Evolutionary conservation across 2,329 filamentous ascomycete species (phyloP).

Genomic region (Ophiocordyceps camponoti-saundersi): DNA sequence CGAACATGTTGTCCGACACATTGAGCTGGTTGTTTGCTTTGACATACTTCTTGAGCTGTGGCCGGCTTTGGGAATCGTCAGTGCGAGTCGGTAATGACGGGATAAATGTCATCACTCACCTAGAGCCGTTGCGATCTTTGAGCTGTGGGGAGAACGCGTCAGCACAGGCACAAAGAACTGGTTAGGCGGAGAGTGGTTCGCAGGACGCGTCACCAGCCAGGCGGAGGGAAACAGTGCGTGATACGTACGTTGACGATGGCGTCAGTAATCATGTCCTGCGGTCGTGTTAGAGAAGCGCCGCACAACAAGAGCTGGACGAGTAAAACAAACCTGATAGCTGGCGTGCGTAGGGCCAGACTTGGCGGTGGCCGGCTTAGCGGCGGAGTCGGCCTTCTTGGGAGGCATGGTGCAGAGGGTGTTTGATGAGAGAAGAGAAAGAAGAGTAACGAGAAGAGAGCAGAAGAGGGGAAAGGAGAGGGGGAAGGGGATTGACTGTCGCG

Average conservation of each 20-base stretch:
- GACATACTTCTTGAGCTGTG: slow-evolving; percentile 45
- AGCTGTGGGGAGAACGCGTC: slow-evolving; percentile 28
- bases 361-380: slow-evolving; percentile 25
- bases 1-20: slow-evolving; percentile 38
- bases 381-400: slow-evolving; percentile 37
- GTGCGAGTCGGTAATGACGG: not conserved
- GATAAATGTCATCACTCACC: slow-evolving; percentile 7
- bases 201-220: slow-evolving; percentile 3
- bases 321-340: slow-evolving; percentile 38
- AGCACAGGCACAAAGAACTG: slow-evolving; percentile 9
- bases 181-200: not conserved
- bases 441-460: slow-evolving; percentile 4
- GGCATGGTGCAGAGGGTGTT: slow-evolving; percentile 26
- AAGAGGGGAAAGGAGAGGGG: slow-evolving; percentile 4
- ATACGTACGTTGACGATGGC: slow-evolving; percentile 41
- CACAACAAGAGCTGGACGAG: not conserved
- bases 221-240: not conserved
- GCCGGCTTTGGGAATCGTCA: slow-evolving; percentile 24
- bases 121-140: slow-evolving; percentile 44
- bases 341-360: slow-evolving; percentile 32
- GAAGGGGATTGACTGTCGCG: slow-evolving; percentile 5
- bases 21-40: slow-evolving; percentile 35
- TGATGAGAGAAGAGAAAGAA: slow-evolving; percentile 6
- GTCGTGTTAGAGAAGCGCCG: slow-evolving; percentile 8
- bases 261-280: slow-evolving; percentile 45